Base-by-base conservation (phyloP, 352 stramenopile species). In the Blastocystis hominis region DNA sequence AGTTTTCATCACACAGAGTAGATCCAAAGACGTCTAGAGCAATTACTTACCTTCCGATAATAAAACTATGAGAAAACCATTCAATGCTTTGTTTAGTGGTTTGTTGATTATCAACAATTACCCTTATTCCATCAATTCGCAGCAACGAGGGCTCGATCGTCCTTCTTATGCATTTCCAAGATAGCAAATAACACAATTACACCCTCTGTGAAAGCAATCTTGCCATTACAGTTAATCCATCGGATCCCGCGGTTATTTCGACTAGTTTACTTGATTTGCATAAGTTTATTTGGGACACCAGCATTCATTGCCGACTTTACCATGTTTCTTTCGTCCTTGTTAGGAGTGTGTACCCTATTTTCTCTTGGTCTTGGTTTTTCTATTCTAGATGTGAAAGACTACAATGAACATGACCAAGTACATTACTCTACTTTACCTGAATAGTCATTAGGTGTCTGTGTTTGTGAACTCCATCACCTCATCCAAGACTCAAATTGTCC, bases 381-480 rank as follows among this genome's bases (percentile, higher is more conserved):
- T 44, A 36, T 87, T 15, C 55, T 75, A 24, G 38, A 77, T n/a
- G 61, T 72, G 13, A 87, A 75, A 30, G 77, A 87, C 15, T 87
- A 87, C 63, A 59, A 17, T 24, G 20, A 61, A 9, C 44, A 75
- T 34, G 77, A 87, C 9, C 38, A 46, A 13, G 72, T 84, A 84
- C 20, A 30, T 44, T 34, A 30, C 9, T 38, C 0, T 17, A 36
- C 4, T 40, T 36, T 24, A 1, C 4, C 4, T 24, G 53, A 24
- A 44, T 36, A 53, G 20, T 38, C 3, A 15, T 7, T 87, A 91
- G 66, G 91, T 98, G 50, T 91, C 91, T 50, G 93, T 98, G 61
- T 97, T 97, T 88, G 96, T 98, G 17, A 98, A 98, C 92, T 96
- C 98, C 89, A 96, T 98, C 87, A 97, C 96, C 77, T 98, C 94